Conservation (phyloP, 169 alveolate genomes). For the Eimeria sp. region DNA sequence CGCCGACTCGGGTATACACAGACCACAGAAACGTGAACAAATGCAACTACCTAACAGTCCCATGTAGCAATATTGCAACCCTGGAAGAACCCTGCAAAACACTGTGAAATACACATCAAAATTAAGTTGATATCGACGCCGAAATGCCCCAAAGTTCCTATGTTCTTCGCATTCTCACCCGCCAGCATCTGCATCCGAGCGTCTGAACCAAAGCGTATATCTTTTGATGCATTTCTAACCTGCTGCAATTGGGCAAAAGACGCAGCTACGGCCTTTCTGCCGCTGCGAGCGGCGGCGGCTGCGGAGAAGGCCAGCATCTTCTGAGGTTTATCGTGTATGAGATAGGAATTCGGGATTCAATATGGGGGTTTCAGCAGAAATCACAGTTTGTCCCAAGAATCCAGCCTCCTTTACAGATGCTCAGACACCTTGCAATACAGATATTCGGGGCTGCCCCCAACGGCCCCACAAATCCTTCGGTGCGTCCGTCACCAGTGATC, state of each 20-base stretch:
- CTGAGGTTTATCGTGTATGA: background rate
- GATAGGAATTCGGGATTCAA: background rate
- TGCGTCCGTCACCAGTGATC: conserved; percentile 31
- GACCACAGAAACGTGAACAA: too few species aligned
- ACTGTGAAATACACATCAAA: background rate
- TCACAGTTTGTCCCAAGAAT: background rate
- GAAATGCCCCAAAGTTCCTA: background rate
- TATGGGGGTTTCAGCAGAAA: background rate
- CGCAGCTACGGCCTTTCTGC: conserved; percentile 40
- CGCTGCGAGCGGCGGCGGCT: conserved; percentile 62
- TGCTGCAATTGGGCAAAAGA: conserved; percentile 53
- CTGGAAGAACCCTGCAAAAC: background rate
- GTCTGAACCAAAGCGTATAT: conserved; percentile 77
- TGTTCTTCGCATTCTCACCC: conserved; percentile 37
- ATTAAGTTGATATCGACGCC: background rate
- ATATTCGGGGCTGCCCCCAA: conserved; percentile 14
- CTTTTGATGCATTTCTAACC: conserved; percentile 31
- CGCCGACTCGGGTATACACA: background rate
- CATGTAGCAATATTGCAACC: background rate
- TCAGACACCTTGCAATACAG: background rate
- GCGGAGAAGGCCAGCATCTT: conserved; percentile 37
- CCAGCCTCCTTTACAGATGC: background rate
- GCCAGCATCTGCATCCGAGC: conserved; percentile 83
- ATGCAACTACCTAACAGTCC: background rate
- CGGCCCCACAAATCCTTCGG: conserved; percentile 33